Base-by-base conservation (phyloP, 139 green algal genomes). In the Pseudopediastrum boryanum region DNA sequence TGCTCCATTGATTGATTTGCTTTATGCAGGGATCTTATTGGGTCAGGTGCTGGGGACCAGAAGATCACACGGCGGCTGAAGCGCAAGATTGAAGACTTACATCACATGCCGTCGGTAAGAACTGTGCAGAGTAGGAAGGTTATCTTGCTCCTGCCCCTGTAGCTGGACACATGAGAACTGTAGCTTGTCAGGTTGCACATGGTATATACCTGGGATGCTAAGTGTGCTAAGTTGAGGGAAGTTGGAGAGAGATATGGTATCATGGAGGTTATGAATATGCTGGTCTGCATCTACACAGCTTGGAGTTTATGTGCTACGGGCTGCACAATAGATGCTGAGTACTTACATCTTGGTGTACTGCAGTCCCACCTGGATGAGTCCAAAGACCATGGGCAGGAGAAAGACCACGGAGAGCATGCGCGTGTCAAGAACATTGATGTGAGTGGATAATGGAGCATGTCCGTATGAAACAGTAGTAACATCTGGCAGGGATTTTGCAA, bases 361-460 rank as follows among this genome's bases (percentile, higher is more conserved):
- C 71, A 78, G n/a, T n/a, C n/a, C n/a, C n/a, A n/a, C 16, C 52
- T 67, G 23, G 71, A 78, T 51, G 71, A 78, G 52, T 68, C 52
- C 71, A 80, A 56, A 21, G 87, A 92, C 51, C 83, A 90, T 56
- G 85, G 78, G 44, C 78, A 84, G 46, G 89, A 94, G 56, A 94
- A 98, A 80, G 92, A 99, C 83, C 95, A 99, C 81, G 93, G 97
- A 78, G 94, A 98, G 83, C 95, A 94, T 77, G 97, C 94, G 46
- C 98, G 98, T 80, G 94, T 98, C 29, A 98, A 98, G 79, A 99
- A 98, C 85, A 93, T 99, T n/a, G n/a, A n/a, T n/a, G n/a, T n/a
- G n/a, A n/a, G n/a, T n/a, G n/a, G n/a, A n/a, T n/a, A n/a, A n/a
- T n/a, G n/a, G n/a, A n/a, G 41, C 86, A 92, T 77, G 87, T 89